Conservation (phyloP, 129 eudicot species). For the Gnaphalium uliginosum region DNA sequence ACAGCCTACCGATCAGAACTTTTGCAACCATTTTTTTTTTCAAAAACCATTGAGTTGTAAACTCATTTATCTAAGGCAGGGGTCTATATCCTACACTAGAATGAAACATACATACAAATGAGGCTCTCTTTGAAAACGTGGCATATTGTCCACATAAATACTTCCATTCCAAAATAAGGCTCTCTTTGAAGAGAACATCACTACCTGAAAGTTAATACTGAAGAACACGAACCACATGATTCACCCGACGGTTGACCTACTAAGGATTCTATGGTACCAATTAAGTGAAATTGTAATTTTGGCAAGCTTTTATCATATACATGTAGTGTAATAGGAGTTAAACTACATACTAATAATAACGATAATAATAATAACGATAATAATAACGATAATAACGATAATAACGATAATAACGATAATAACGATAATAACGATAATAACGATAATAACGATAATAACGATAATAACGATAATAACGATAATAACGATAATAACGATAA, state of each 20-base stretch:
- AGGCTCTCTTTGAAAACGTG: too few relatives aligned
- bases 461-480: too few relatives aligned
- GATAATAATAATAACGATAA: too few relatives aligned
- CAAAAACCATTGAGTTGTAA: too few relatives aligned
- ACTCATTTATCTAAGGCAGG: background rate
- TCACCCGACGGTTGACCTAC: slow-evolving; percentile 7
- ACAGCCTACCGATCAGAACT: background rate
- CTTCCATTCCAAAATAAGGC: background rate
- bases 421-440: too few relatives aligned
- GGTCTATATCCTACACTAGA: background rate
- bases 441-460: too few relatives aligned
- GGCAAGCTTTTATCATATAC: background rate
- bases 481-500: too few relatives aligned
- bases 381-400: too few relatives aligned
- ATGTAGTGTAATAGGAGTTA: background rate
- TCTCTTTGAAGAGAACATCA: background rate
- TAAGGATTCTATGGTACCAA: background rate
- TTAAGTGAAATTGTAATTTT: slow-evolving; percentile 8
- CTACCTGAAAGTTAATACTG: background rate
- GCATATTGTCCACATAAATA: too few relatives aligned
- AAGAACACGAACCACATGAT: slow-evolving; percentile 1
- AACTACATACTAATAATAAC: too few relatives aligned
- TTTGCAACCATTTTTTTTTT: too few relatives aligned
- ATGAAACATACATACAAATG: background rate
- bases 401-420: too few relatives aligned